Evolutionary conservation across 2,329 filamentous ascomycete genomes (phyloP).

Genomic region (Penicillium freii): DNA sequence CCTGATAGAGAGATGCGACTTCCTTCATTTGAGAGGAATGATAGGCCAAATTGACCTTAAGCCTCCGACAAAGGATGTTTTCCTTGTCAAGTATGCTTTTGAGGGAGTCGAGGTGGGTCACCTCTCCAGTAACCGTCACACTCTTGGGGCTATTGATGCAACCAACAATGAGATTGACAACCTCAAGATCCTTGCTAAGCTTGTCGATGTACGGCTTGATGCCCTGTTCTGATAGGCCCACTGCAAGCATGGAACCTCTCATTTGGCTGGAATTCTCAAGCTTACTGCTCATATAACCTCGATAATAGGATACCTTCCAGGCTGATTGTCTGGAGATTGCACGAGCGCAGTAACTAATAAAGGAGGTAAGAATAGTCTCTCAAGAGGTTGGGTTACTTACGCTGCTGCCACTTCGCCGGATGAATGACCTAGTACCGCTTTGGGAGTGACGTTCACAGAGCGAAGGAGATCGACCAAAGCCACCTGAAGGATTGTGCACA

Average conservation of each 20-base stretch:
- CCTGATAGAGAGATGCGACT: not conserved
- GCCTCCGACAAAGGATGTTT: slow-evolving; percentile 1
- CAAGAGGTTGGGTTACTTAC: slow-evolving; percentile 9
- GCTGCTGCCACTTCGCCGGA: slow-evolving; percentile 29
- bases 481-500: slow-evolving; percentile 27
- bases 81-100: not conserved
- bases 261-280: not conserved
- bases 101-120: slow-evolving; percentile 1
- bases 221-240: not conserved
- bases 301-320: slow-evolving; percentile 17
- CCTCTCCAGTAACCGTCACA: slow-evolving; percentile 6
- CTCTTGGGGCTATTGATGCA: slow-evolving; percentile 10
- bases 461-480: slow-evolving; percentile 23
- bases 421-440: slow-evolving; percentile 24
- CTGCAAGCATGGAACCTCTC: slow-evolving; percentile 3
- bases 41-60: slow-evolving; percentile 17
- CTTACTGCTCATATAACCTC: slow-evolving; percentile 13
- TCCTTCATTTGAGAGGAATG: slow-evolving; percentile 16
- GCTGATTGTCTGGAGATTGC: slow-evolving; percentile 15
- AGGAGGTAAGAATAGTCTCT: not conserved
- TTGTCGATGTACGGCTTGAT: not conserved
- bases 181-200: not conserved
- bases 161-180: not conserved
- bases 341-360: slow-evolving; percentile 7
- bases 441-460: slow-evolving; percentile 13